phyloP scores from a whole-genome alignment of 164 flowering plant species.

The Nelumbo lutea region DNA sequence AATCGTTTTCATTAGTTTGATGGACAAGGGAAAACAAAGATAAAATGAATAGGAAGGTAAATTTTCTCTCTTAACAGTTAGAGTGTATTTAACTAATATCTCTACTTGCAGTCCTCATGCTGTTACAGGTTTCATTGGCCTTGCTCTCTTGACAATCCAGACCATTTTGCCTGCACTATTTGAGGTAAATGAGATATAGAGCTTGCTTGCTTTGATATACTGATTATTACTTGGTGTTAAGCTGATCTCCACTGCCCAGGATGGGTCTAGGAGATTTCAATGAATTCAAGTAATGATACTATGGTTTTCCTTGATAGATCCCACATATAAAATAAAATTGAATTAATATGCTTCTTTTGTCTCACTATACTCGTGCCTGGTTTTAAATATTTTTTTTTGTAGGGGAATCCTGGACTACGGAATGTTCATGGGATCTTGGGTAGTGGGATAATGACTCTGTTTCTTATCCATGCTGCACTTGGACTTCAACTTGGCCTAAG shows the following conservation, averaged over 20 bases:
- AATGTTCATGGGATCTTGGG: slow-evolving; percentile 84
- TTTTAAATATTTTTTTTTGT: slow-evolving; percentile 1
- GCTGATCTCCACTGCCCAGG: no score
- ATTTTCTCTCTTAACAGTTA: no score
- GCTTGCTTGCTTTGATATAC: neutral
- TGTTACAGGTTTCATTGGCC: slow-evolving; percentile 73
- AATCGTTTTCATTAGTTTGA: no score
- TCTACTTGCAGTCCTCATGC: slow-evolving; percentile 76
- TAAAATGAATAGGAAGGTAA: no score
- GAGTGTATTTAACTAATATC: neutral
- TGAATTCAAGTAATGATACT: no score
- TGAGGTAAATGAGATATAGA: slow-evolving; percentile 45
- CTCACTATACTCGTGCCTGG: no score
- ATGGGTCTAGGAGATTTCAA: no score
- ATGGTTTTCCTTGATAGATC: no score
- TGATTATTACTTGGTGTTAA: neutral
- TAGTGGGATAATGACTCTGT: slow-evolving; percentile 78
- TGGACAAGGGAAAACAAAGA: no score
- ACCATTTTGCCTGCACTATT: slow-evolving; percentile 62
- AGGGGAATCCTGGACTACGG: slow-evolving; percentile 83
- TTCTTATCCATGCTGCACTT: slow-evolving; percentile 75
- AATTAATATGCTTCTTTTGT: no score
- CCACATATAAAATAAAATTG: no score
- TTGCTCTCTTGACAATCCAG: slow-evolving; percentile 66
- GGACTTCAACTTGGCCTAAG: slow-evolving; percentile 86